A percentile compares a stretch with the other conserved stretches of the same genome.
Evolutionary conservation across 257 asterid genomes (phyloP).

Genomic region (Solanum ahanhuiri): DNA sequence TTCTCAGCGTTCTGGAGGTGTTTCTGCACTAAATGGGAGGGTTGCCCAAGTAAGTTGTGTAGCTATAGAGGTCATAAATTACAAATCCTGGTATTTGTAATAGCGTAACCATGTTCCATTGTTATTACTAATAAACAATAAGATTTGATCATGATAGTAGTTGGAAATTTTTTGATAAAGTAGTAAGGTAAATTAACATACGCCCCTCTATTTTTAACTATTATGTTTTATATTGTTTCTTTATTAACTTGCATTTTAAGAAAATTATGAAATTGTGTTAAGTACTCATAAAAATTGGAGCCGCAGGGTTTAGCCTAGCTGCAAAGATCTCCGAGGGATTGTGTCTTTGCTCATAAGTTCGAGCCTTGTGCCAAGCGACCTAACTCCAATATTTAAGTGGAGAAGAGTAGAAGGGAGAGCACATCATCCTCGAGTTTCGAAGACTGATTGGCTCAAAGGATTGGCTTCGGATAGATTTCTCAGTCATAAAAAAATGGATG

Average conservation of each 20-base stretch:
- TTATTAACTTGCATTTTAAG: not conserved
- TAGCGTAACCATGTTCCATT: not conserved
- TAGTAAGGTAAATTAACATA: not conserved
- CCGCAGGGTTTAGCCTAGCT: not conserved
- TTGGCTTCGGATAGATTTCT: not conserved
- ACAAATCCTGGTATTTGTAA: not conserved
- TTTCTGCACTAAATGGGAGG: slow-evolving; percentile 70
- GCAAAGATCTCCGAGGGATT: not conserved
- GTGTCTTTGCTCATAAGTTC: not conserved
- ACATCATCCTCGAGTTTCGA: not conserved
- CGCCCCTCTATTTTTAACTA: not conserved
- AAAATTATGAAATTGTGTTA: not conserved
- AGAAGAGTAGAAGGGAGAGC: not conserved
- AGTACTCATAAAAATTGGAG: not conserved
- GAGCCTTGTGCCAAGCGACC: not conserved
- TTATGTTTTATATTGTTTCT: not conserved
- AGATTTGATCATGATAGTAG: not conserved
- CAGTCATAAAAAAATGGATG: not conserved
- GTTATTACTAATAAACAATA: not conserved
- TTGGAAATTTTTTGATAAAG: not conserved
- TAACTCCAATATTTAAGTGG: not conserved
- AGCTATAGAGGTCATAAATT: not conserved
- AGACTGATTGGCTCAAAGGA: not conserved
- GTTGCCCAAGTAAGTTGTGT: slow-evolving; percentile 53
- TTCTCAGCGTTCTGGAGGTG: slow-evolving; percentile 74